Evolutionary conservation across 768 basidiomycete genomes (phyloP).

Genomic region (Phaeotremella fagi): DNA sequence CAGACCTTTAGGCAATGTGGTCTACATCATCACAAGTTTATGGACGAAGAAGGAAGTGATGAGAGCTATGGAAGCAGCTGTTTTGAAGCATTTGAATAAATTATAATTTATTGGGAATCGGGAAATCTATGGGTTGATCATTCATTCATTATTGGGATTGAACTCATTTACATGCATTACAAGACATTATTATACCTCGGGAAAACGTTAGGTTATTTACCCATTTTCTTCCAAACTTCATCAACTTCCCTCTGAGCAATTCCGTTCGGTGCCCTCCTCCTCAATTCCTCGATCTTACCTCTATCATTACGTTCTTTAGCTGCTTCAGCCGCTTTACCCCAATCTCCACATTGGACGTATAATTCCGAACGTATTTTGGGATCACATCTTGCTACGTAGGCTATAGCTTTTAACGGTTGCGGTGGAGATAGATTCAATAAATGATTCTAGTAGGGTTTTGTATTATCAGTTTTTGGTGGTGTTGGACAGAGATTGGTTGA

Average conservation of each 20-base stretch:
- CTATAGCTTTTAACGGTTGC: slow-evolving; percentile 61
- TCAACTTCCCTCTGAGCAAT: slow-evolving; percentile 69
- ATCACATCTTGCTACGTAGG: slow-evolving; percentile 80
- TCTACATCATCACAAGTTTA: slow-evolving; percentile 46
- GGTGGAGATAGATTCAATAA: slow-evolving; percentile 49
- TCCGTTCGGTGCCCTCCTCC: slow-evolving; percentile 71
- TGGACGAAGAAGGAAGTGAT: slow-evolving; percentile 40
- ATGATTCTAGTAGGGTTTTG: slow-evolving; percentile 27
- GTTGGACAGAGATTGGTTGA: too few species aligned
- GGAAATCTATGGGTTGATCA: too few species aligned
- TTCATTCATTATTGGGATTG: too few species aligned
- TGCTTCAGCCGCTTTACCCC: slow-evolving; percentile 78
- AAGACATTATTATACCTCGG: too few species aligned
- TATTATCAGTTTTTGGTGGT: background rate
- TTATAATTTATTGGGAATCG: background rate
- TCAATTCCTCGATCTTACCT: slow-evolving; percentile 72
- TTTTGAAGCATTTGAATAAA: slow-evolving; percentile 53
- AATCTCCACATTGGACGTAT: slow-evolving; percentile 85
- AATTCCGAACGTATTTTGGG: slow-evolving; percentile 73
- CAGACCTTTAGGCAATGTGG: slow-evolving; percentile 74
- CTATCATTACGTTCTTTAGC: slow-evolving; percentile 87
- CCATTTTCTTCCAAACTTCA: slow-evolving; percentile 41
- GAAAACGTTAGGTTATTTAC: slow-evolving; percentile 2
- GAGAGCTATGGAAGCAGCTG: slow-evolving; percentile 51
- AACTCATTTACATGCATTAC: too few species aligned